Conservation (phyloP, 192 early-diverging fungal species). For the Coemansia sp. region DNA sequence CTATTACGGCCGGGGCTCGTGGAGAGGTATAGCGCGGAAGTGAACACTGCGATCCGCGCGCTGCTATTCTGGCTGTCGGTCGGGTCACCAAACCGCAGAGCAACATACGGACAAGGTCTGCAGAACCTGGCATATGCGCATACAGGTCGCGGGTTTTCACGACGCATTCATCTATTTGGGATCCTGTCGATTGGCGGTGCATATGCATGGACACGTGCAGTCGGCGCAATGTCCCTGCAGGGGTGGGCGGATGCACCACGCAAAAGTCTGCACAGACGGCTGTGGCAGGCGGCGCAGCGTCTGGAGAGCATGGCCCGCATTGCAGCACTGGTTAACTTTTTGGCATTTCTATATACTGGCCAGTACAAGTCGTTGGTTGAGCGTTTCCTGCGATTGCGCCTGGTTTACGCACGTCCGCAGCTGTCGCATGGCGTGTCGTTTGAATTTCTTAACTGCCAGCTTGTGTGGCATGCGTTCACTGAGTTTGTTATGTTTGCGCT, state of each 20-base stretch:
- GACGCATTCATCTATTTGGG: slow-evolving; percentile 40
- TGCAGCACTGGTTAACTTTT: slow-evolving; percentile 74
- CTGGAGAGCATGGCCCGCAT: slow-evolving; percentile 63
- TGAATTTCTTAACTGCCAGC: slow-evolving; percentile 91
- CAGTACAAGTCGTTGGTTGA: slow-evolving; percentile 80
- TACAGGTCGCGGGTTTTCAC: slow-evolving; percentile 51
- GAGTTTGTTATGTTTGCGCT: slow-evolving; percentile 87
- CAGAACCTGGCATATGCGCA: slow-evolving; percentile 81
- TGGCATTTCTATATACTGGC: slow-evolving; percentile 80
- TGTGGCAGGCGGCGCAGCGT: slow-evolving; percentile 60
- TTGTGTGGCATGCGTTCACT: slow-evolving; percentile 91
- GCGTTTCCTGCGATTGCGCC: slow-evolving; percentile 74
- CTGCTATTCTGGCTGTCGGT: slow-evolving; percentile 74
- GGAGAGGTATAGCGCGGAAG: slow-evolving; percentile 70
- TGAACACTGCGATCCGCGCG: slow-evolving; percentile 65
- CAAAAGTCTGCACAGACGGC: slow-evolving; percentile 50
- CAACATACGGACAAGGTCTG: slow-evolving; percentile 78
- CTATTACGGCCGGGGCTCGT: slow-evolving; percentile 55
- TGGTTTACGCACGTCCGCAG: slow-evolving; percentile 77
- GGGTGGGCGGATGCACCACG: slow-evolving; percentile 74
- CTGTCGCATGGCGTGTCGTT: slow-evolving; percentile 77
- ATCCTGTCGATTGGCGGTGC: slow-evolving; percentile 67
- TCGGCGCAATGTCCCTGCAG: slow-evolving; percentile 59
- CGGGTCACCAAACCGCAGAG: slow-evolving; percentile 60
- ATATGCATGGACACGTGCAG: slow-evolving; percentile 66